Conservation (phyloP, 345 rosid species). For the Microcos paniculata region DNA sequence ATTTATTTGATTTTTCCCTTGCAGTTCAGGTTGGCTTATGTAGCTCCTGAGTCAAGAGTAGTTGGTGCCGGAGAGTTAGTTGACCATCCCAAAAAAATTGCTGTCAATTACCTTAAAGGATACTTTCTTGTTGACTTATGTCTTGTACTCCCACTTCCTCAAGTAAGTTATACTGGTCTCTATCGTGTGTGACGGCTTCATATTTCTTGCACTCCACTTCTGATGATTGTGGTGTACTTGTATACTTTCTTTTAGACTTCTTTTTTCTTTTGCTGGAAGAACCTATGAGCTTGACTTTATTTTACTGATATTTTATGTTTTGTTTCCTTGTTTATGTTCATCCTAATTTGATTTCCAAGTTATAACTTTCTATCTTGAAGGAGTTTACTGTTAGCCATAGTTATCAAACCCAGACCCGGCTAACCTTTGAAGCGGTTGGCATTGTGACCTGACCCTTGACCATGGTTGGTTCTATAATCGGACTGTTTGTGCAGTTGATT, state of each 20-base stretch:
- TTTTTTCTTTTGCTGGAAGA: not conserved
- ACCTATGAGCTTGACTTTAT: conserved; percentile 6
- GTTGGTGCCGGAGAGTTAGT: conserved; percentile 90
- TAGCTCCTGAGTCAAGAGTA: conserved; percentile 80
- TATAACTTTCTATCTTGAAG: not conserved
- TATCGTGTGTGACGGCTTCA: not conserved
- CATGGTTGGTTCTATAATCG: no score
- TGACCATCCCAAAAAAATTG: conserved; percentile 77
- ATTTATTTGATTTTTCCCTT: conserved; percentile 15
- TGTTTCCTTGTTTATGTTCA: not conserved
- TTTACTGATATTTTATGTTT: not conserved
- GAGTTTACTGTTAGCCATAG: not conserved
- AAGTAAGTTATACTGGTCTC: conserved; percentile 43
- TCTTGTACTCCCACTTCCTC: conserved; percentile 75
- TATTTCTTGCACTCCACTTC: not conserved
- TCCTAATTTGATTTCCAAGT: not conserved
- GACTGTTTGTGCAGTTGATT: no score
- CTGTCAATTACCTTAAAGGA: conserved; percentile 56
- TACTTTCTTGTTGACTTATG: conserved; percentile 58
- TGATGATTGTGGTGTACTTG: not conserved
- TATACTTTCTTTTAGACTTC: not conserved
- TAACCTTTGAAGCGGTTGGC: no score
- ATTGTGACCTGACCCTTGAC: no score
- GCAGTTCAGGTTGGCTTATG: conserved; percentile 87
- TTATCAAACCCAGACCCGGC: not conserved